Evolutionary conservation across 495 filamentous ascomycete species (phyloP), one percentile per base, ranked within the genome.

Genomic region (Penicillium manginii): DNA sequence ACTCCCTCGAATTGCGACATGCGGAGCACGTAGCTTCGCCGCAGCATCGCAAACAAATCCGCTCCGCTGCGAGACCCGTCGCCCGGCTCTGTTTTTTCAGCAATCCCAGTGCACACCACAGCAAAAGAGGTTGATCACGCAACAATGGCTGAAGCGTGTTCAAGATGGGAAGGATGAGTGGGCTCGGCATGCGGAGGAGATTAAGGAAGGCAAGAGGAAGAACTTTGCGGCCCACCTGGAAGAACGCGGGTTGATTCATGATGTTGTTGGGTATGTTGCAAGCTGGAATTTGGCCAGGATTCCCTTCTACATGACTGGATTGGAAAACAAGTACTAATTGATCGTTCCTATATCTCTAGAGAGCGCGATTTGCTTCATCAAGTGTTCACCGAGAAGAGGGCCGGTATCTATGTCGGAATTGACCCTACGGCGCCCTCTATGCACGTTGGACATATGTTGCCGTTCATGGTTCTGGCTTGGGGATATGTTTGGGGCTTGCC

Each of bases 401-500:
- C 89, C 54, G 90, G 89, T 31, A 86, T 86, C 50, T 99, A 99
- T 67, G 88, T 89, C 39, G 94, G 94, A 56, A 82, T 99, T 49
- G 94, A 99, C 64, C 92, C 94, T 12, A 97, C 96, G 0, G 96
- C 93, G 3, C 82, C 84, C 23, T 97, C 93, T 4, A 77, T 98
- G 61, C 94, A 99, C 69, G 79, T 98, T 54, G 94, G 94, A 31
- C 92, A 99, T 71, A 84, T 99, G 55, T 75, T 98, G 10, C 93
- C 94, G 9, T 81, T 98, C 42, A 98, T 99, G 94, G 86, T 91
- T 1, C 73, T 97, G 26, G 93, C 92, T 57, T 97, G 94, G 90
- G 88, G 91, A 78, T 96, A 93, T 69, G 78, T 96, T 39, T 84
- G 92, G 74, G 93, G 94, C 14, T 87, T 89, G 61, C 79, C 83